A percentile compares a stretch with the other conserved stretches of the same genome.
Evolutionary conservation across 805 yeast genomes (phyloP).

Genomic region (Kuraishia ogatae): DNA sequence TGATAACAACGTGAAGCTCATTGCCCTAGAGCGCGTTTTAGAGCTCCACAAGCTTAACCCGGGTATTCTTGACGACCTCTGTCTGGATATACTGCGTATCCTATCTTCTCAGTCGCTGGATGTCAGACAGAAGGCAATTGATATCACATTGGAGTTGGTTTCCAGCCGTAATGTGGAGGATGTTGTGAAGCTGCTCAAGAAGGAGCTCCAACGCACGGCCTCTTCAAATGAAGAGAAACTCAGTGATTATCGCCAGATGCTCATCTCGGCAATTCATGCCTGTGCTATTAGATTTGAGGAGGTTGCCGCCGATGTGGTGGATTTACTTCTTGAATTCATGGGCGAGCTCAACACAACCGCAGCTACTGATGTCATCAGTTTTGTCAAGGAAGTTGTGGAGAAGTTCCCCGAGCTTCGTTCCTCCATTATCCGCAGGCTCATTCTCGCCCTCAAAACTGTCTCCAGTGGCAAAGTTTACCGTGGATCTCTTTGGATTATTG

Average conservation of each 20-base stretch:
- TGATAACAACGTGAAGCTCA: slow-evolving; percentile 92
- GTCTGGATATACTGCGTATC: slow-evolving; percentile 79
- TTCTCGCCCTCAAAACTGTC: slow-evolving; percentile 52
- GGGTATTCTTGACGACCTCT: slow-evolving; percentile 75
- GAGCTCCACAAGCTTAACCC: slow-evolving; percentile 68
- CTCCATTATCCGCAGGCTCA: slow-evolving; percentile 53
- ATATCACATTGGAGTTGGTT: slow-evolving; percentile 72
- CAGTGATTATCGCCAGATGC: slow-evolving; percentile 78
- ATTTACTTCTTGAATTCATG: slow-evolving; percentile 75
- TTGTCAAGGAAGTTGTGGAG: slow-evolving; percentile 91
- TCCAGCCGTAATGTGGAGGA: slow-evolving; percentile 89
- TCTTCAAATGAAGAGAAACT: slow-evolving; percentile 69
- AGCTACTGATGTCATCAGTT: slow-evolving; percentile 84
- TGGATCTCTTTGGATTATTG: slow-evolving; percentile 92
- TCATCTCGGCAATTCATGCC: slow-evolving; percentile 81
- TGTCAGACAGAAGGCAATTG: slow-evolving; percentile 82
- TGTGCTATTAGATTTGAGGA: slow-evolving; percentile 85
- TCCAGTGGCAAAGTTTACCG: slow-evolving; percentile 88
- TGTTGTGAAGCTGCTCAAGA: slow-evolving; percentile 84
- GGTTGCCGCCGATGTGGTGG: slow-evolving; percentile 87
- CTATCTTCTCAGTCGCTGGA: slow-evolving; percentile 84
- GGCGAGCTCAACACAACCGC: slow-evolving; percentile 78
- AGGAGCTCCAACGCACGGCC: slow-evolving; percentile 75
- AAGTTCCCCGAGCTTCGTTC: slow-evolving; percentile 75
- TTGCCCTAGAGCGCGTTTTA: slow-evolving; percentile 78